Evolutionary conservation across 208 protist genomes (phyloP), one percentile per base, ranked within the genome.

Genomic region (Trypanosomatidae sp.): DNA sequence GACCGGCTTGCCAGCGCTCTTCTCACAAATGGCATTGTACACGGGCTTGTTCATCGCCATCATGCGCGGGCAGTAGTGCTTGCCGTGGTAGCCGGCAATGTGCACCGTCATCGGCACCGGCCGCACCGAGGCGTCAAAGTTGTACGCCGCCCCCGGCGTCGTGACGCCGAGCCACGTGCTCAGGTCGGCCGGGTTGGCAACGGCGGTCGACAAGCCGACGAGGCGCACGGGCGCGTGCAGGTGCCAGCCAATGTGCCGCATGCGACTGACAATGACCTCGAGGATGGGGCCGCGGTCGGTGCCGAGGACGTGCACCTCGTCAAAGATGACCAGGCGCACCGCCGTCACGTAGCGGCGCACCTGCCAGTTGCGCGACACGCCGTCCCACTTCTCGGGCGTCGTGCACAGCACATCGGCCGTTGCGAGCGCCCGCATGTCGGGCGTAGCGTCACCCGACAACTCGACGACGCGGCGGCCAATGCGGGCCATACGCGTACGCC

Each of bases 331-430:
- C 7, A 99, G 77, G 6, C 68, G 74, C 21, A 99, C 97, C 4
- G 70, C 57, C 35, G 69, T 89, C 2, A 98, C 91, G 62, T 97
- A 98, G 33, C 64, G 66, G 53, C 97, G 81, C 24, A 92, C 88
- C 64, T 98, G 88, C 98, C 98, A 99, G 56, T 84, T 97, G 52
- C 98, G 82, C 46, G 80, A 97, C 33, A 99, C 96, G 40, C 96
- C 96, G 79, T 99, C 98, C 97, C 97, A 99, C 71, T 99, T 99
- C 63, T 99, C 98, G 13, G 98, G 98, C 21, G 98, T 99, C 7
- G 98, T 98, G 51, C 95, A 88, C 6, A 99, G 80, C 35, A 99
- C 95, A 59, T 99, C 83, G 0, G 97, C 92, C 38, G 74, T 73
- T 2, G 92, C 75, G 8, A 98, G 66, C 27, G 86, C 81, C 15